These are phyloP conservation scores for Colletotrichum tamarilloi DNA, from an alignment of 2,329 filamentous ascomycete genomes.

Conservation along the genomic window DNA sequence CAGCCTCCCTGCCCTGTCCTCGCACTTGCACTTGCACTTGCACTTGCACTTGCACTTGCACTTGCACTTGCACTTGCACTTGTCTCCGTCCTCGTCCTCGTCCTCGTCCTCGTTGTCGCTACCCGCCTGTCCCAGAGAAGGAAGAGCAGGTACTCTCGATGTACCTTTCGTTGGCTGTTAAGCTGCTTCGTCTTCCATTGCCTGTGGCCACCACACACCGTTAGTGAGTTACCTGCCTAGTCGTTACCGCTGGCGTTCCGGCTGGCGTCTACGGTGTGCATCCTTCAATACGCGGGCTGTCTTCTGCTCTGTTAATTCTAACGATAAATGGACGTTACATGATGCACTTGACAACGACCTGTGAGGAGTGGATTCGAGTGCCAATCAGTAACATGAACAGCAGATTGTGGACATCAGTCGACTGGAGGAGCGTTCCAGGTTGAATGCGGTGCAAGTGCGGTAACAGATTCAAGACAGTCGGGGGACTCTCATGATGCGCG, in stretches of 20 bases:
- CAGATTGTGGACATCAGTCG: background rate
- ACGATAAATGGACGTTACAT: background rate
- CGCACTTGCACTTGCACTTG: background rate
- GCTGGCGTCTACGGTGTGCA: background rate
- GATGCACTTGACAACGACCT: background rate
- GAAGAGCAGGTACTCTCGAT: background rate
- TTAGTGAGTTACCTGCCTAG: background rate
- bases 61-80: background rate
- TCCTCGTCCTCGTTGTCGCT: background rate
- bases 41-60: background rate
- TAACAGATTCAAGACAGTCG: background rate
- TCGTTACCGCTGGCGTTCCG: background rate
- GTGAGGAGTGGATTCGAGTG: background rate
- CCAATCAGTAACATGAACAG: background rate
- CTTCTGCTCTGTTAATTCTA: background rate
- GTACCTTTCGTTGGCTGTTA: background rate
- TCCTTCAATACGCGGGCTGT: background rate
- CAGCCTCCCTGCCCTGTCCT: conserved; percentile 4
- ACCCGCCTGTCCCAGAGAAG: background rate
- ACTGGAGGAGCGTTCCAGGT: background rate
- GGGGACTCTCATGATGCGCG: background rate
- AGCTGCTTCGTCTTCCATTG: background rate
- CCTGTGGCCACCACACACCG: background rate
- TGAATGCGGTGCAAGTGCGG: background rate
- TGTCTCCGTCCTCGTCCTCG: too few species aligned